Percentiles rank a stretch among this genome's conserved stretches.
phyloP scores from a whole-genome alignment of 371 early-diverging fungal species.

The Mortierella sp. region DNA sequence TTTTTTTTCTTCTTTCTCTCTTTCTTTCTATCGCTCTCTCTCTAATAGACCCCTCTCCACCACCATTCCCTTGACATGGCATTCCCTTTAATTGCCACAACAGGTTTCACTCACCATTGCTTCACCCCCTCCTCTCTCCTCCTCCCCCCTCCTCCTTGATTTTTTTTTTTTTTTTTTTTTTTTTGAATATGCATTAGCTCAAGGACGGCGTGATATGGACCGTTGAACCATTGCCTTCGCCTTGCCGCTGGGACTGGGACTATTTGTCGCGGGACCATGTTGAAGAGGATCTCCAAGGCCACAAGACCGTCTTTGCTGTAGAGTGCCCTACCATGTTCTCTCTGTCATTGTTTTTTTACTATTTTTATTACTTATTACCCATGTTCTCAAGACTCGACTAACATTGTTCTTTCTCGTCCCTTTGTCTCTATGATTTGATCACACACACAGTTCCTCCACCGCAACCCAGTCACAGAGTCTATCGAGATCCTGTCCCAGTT shows the following conservation, averaged over 20 bases:
- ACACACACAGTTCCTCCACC: constrained; percentile 15
- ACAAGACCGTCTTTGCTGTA: constrained; percentile 41
- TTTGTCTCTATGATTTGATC: neutral
- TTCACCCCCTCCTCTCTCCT: neutral
- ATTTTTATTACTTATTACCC: too few species aligned
- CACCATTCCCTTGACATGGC: too few species aligned
- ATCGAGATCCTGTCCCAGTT: constrained; percentile 23
- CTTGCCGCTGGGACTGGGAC: constrained; percentile 24
- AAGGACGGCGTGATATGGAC: constrained; percentile 14
- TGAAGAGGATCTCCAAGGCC: constrained; percentile 13
- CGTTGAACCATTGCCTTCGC: constrained; percentile 2
- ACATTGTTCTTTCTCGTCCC: neutral
- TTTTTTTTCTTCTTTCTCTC: too few species aligned
- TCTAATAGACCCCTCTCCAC: too few species aligned
- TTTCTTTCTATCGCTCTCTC: too few species aligned
- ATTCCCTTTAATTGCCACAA: too few species aligned
- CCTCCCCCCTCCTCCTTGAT: neutral
- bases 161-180: too few species aligned
- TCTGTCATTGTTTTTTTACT: too few species aligned
- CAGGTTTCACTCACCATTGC: too few species aligned
- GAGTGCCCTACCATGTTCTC: constrained; percentile 2
- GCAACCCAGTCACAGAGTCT: constrained; percentile 15
- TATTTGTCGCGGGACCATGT: constrained; percentile 18
- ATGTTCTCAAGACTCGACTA: too few species aligned
- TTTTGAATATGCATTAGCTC: constrained; percentile 4